Conservation (phyloP, 139 green algal species). For the Raphidocelis subcapitata region DNA sequence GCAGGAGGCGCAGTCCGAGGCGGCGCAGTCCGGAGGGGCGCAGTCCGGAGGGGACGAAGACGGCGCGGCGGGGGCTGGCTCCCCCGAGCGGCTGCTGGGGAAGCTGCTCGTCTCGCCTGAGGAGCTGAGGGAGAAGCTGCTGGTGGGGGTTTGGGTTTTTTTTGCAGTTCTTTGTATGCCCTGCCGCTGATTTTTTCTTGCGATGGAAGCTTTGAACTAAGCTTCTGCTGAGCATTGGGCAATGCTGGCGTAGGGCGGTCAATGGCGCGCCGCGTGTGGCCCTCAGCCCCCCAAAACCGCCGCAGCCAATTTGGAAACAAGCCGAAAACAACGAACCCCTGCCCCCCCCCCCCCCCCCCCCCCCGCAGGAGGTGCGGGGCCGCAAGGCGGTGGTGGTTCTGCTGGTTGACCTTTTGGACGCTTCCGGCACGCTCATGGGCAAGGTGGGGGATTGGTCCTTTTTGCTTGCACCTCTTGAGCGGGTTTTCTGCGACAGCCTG, state of each 20-base stretch:
- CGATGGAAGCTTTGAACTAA: too few relatives aligned
- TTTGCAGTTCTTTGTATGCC: too few relatives aligned
- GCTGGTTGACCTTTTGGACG: slow-evolving; percentile 91
- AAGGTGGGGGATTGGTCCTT: slow-evolving; percentile 32
- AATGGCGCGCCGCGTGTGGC: too few relatives aligned
- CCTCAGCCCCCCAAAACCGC: too few relatives aligned
- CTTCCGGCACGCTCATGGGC: slow-evolving; percentile 58
- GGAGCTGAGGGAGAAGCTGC: slow-evolving; percentile 63
- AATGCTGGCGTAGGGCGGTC: too few relatives aligned
- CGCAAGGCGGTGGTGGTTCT: slow-evolving; percentile 71
- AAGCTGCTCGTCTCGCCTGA: slow-evolving; percentile 72
- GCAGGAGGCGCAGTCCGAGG: slow-evolving; percentile 11
- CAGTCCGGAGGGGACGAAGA: not conserved
- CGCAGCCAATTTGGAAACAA: too few relatives aligned
- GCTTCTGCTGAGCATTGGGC: too few relatives aligned
- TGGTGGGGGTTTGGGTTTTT: slow-evolving; percentile 8
- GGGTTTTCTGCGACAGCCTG: too few relatives aligned
- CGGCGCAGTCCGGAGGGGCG: not conserved
- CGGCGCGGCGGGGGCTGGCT: not conserved
- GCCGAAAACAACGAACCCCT: too few relatives aligned
- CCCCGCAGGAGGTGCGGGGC: slow-evolving; percentile 47
- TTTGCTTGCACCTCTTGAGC: too few relatives aligned
- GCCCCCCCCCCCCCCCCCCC: too few relatives aligned
- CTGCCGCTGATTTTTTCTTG: too few relatives aligned
- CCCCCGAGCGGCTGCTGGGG: slow-evolving; percentile 28